Percentiles rank a stretch among this genome's conserved stretches.
phyloP scores from a whole-genome alignment of 1,139 yeast genomes.

The Scheffersomyces illinoinensis region DNA sequence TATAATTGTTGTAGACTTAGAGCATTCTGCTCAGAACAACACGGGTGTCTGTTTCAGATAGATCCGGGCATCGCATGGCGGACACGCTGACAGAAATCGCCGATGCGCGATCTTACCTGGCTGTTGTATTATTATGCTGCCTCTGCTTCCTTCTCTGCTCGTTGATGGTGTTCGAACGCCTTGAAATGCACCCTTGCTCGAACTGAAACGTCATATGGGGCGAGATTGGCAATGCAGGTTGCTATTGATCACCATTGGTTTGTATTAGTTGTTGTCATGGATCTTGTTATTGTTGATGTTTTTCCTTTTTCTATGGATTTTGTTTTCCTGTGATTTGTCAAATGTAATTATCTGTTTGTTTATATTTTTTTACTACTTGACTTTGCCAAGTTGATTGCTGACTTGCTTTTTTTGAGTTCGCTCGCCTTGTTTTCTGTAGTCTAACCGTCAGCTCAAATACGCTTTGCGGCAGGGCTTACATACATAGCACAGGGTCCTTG shows the following conservation, averaged over 20 bases:
- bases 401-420: neutral
- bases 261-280: neutral
- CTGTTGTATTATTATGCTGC: neutral
- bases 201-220: neutral
- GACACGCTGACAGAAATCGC: neutral
- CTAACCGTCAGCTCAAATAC: neutral
- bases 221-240: neutral
- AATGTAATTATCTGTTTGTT: neutral
- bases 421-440: neutral
- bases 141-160: neutral
- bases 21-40: neutral
- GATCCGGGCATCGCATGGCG: neutral
- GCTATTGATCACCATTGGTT: neutral
- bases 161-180: neutral
- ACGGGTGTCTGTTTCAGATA: neutral
- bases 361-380: no score
- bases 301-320: no score
- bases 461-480: neutral
- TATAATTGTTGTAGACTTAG: neutral
- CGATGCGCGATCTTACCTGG: neutral
- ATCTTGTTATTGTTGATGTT: neutral
- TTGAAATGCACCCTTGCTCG: neutral
- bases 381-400: neutral
- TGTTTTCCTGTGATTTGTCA: neutral
- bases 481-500: neutral